Percentiles rank a stretch among this genome's conserved stretches.
phyloP scores from a whole-genome alignment of 352 stramenopile species.

The Pythium volutum region DNA sequence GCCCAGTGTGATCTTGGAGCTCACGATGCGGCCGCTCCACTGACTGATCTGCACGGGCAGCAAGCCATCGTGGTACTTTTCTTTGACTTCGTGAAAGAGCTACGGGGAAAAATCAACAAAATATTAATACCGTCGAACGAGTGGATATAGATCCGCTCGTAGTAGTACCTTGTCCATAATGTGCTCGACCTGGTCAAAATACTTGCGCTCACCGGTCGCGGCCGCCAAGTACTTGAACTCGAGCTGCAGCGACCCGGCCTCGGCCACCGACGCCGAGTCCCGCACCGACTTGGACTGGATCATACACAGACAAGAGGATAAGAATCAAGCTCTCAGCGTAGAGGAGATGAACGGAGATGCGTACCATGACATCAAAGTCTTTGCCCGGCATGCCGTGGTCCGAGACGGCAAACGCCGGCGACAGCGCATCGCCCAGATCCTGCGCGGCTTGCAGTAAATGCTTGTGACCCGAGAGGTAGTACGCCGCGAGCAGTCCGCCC shows the following conservation, averaged over 20 bases:
- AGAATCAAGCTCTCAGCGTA: background rate
- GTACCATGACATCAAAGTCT: slow-evolving; percentile 62
- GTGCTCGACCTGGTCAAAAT: slow-evolving; percentile 62
- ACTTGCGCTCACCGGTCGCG: slow-evolving; percentile 56
- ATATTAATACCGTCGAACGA: background rate
- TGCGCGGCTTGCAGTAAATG: slow-evolving; percentile 57
- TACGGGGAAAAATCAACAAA: slow-evolving; percentile 12
- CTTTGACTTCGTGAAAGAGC: slow-evolving; percentile 46
- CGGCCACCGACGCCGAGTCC: slow-evolving; percentile 50
- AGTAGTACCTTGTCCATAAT: slow-evolving; percentile 56
- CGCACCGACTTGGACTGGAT: slow-evolving; percentile 34
- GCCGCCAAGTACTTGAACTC: slow-evolving; percentile 80
- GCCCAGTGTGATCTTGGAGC: slow-evolving; percentile 63
- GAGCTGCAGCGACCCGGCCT: slow-evolving; percentile 70
- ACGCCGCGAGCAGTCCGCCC: slow-evolving; percentile 67
- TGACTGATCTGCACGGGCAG: slow-evolving; percentile 51
- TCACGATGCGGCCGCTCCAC: slow-evolving; percentile 35
- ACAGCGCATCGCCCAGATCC: slow-evolving; percentile 62
- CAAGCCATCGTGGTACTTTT: slow-evolving; percentile 53
- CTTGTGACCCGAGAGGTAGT: slow-evolving; percentile 56
- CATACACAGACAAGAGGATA: background rate
- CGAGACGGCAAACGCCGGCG: slow-evolving; percentile 51
- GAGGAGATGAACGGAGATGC: background rate
- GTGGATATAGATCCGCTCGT: background rate
- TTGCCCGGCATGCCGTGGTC: slow-evolving; percentile 58